phyloP scores from a whole-genome alignment of 768 basidiomycete genomes.

The Amanita inopinata region DNA sequence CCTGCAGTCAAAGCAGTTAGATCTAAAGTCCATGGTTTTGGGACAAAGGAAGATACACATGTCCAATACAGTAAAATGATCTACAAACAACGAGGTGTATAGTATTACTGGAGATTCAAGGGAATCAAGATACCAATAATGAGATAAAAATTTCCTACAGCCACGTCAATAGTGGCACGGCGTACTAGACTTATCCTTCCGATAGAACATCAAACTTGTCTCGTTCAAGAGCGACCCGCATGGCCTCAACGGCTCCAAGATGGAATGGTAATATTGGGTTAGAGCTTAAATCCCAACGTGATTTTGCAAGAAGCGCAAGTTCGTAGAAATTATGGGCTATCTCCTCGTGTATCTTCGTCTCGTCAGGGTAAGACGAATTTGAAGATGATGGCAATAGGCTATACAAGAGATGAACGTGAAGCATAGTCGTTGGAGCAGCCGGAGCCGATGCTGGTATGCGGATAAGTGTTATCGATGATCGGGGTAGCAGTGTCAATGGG shows the following conservation, averaged over 20 bases:
- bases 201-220: no score
- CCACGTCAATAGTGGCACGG: no score
- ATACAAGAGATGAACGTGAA: constrained; percentile 55
- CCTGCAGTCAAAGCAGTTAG: no score
- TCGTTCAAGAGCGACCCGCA: constrained; percentile 35
- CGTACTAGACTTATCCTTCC: no score
- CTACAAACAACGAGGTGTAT: no score
- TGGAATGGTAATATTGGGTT: constrained; percentile 61
- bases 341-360: constrained; percentile 33
- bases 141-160: no score
- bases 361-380: constrained; percentile 15
- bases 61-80: no score
- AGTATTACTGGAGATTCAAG: no score
- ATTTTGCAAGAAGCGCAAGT: constrained; percentile 49
- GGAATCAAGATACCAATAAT: no score
- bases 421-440: constrained; percentile 36
- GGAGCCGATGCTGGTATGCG: constrained; percentile 37
- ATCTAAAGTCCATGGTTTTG: no score
- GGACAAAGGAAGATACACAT: no score
- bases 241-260: constrained; percentile 59
- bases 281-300: constrained; percentile 37
- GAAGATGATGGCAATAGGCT: constrained; percentile 29
- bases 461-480: constrained; percentile 49
- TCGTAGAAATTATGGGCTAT: constrained; percentile 64
- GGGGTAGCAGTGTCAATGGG: constrained; percentile 39